Evolutionary conservation across 2,329 filamentous ascomycete species (phyloP).

Genomic region (Talaromyces sp.): DNA sequence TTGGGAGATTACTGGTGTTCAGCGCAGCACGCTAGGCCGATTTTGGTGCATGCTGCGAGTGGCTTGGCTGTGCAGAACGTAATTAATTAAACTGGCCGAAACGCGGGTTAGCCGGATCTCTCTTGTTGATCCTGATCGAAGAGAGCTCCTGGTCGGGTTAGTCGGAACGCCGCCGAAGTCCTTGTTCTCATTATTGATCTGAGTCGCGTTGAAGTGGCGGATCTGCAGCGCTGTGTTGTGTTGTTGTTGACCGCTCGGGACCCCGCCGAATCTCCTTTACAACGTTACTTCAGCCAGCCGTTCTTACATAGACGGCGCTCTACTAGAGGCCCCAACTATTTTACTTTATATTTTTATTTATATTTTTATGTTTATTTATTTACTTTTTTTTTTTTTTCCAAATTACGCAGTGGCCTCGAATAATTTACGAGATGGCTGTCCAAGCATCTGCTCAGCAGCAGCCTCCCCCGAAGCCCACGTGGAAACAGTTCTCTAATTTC

Average conservation of each 20-base stretch:
- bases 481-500: conserved; percentile 26
- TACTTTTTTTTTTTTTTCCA: too few relatives aligned
- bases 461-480: background rate
- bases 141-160: background rate
- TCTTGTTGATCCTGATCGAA: background rate
- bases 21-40: background rate
- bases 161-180: too few relatives aligned
- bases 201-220: background rate
- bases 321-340: background rate
- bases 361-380: too few relatives aligned
- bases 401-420: background rate
- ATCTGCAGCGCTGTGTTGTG: background rate
- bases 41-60: background rate
- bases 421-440: background rate
- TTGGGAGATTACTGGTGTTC: background rate
- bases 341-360: background rate
- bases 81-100: too few relatives aligned
- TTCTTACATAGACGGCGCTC: background rate
- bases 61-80: too few relatives aligned
- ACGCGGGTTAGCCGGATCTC: too few relatives aligned
- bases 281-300: background rate
- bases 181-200: background rate
- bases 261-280: too few relatives aligned
- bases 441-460: background rate
- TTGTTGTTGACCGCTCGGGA: background rate